phyloP scores from a whole-genome alignment of 1,284 basidiomycete genomes.

The Neolentinus lepideus region DNA sequence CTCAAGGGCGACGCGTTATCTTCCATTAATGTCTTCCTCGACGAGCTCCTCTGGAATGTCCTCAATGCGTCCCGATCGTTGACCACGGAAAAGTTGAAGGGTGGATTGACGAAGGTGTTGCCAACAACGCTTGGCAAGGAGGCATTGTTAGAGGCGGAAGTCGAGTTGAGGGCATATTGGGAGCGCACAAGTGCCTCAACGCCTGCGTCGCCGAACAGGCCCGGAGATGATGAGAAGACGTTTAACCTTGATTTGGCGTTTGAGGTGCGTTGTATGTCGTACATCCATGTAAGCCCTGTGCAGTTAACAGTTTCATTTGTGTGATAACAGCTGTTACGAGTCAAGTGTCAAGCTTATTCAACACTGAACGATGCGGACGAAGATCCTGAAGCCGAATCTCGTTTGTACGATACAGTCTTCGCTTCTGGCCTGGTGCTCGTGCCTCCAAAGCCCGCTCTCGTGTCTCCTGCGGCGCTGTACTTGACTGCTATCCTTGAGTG shows the following conservation, averaged over 20 bases:
- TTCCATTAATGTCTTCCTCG: slow-evolving; percentile 79
- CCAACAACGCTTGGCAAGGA: slow-evolving; percentile 81
- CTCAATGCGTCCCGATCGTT: slow-evolving; percentile 69
- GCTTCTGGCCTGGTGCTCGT: slow-evolving; percentile 26
- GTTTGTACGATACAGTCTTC: slow-evolving; percentile 52
- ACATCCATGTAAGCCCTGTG: neutral
- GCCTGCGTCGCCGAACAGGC: slow-evolving; percentile 22
- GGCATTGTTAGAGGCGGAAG: slow-evolving; percentile 86
- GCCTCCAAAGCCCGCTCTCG: slow-evolving; percentile 46
- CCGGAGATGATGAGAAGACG: slow-evolving; percentile 38
- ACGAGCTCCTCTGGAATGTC: slow-evolving; percentile 79
- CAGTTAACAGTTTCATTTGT: neutral
- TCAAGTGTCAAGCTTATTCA: slow-evolving; percentile 81
- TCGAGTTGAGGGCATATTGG: slow-evolving; percentile 83
- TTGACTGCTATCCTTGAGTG: slow-evolving; percentile 88
- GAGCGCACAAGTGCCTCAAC: slow-evolving; percentile 49
- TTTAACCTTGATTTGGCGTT: slow-evolving; percentile 70
- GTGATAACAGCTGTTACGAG: slow-evolving; percentile 52
- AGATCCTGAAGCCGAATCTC: slow-evolving; percentile 54
- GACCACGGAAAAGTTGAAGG: slow-evolving; percentile 67
- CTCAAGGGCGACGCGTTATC: slow-evolving; percentile 68
- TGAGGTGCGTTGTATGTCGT: slow-evolving; percentile 46
- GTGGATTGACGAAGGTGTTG: slow-evolving; percentile 65
- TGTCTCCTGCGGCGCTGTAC: slow-evolving; percentile 83
- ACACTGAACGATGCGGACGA: slow-evolving; percentile 80